Evolutionary conservation across 2,329 filamentous ascomycete species (phyloP), one percentile per base, ranked within the genome.

Genomic region (Gaeumannomyces tritici): DNA sequence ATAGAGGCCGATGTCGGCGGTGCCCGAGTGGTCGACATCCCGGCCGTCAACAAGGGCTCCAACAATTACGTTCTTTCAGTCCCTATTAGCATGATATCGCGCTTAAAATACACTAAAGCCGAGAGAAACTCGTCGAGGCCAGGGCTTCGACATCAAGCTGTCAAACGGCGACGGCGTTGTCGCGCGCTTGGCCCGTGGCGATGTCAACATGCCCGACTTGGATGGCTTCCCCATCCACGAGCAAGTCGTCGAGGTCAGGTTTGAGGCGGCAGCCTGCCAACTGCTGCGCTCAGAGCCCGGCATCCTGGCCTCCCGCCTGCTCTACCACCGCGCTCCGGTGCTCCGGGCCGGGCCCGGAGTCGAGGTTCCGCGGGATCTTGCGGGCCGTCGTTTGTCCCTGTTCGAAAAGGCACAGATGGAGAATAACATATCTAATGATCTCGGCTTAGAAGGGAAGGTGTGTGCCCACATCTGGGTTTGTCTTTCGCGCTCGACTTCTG

Each of bases 51-150:
- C 42, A 64, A 59, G n/a, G 69, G 69, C 29, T 70, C 69, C 18
- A 70, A 72, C 64, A 67, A 71, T 64, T 72, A 70, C 61, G 70
- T 29, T 4, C n/a, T n/a, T n/a, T n/a, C n/a, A n/a, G n/a, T n/a
- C n/a, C n/a, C n/a, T n/a, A n/a, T n/a, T n/a, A n/a, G n/a, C n/a
- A n/a, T n/a, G n/a, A n/a, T n/a, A n/a, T n/a, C n/a, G n/a, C n/a
- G n/a, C n/a, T n/a, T n/a, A n/a, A n/a, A n/a, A n/a, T n/a, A n/a
- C n/a, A 29, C 29, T 29, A 8, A 29, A 29, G 29, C 29, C 29
- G 69, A 26, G 64, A 65, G 66, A 56, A 62, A 35, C 59, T 65
- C 13, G 31, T 27, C 56, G 4, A 9, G 8, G n/a, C n/a, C 65
- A 66, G 65, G 57, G 33, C 11, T 59, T 59, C 33, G n/a, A 47